These are phyloP conservation scores for Begonia masoniana DNA, from an alignment of 306 rosid genomes.

Conservation along the genomic window DNA sequence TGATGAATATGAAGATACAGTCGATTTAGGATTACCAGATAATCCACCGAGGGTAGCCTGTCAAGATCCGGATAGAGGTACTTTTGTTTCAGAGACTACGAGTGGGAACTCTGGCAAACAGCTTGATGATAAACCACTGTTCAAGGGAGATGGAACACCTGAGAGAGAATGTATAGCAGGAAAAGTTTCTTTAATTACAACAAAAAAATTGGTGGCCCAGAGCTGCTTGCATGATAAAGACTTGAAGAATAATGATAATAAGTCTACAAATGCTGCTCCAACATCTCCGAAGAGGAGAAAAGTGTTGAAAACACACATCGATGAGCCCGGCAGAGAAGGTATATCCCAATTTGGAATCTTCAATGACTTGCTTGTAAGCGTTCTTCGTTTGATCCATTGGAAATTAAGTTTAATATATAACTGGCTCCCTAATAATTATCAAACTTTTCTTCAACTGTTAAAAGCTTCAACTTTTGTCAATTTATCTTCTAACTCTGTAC, in stretches of 20 bases:
- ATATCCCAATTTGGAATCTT: constrained; percentile 1
- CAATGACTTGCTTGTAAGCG: too few relatives aligned
- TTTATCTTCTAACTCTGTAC: too few relatives aligned
- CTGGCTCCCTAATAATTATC: too few relatives aligned
- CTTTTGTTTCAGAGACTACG: constrained; percentile 25
- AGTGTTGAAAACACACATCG: constrained; percentile 68
- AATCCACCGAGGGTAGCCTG: constrained; percentile 21
- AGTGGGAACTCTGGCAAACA: constrained; percentile 23
- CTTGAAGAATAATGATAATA: constrained; percentile 39
- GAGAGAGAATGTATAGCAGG: too few relatives aligned
- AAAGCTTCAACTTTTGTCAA: too few relatives aligned
- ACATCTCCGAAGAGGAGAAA: constrained; percentile 74
- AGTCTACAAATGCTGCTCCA: constrained; percentile 25
- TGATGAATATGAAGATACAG: constrained; percentile 69
- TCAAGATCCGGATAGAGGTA: constrained; percentile 31
- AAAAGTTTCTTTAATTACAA: constrained; percentile 39
- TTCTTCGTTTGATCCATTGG: too few relatives aligned
- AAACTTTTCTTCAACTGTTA: too few relatives aligned
- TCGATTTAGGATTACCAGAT: constrained; percentile 70
- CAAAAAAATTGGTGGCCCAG: constrained; percentile 31
- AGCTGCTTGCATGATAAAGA: constrained; percentile 28
- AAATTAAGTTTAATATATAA: too few relatives aligned
- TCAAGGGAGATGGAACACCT: too few relatives aligned
- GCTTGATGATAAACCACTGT: constrained; percentile 25
- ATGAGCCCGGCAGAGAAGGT: constrained; percentile 98